Base-by-base conservation (phyloP, 805 yeast species). In the Cyberlindnera americana region DNA sequence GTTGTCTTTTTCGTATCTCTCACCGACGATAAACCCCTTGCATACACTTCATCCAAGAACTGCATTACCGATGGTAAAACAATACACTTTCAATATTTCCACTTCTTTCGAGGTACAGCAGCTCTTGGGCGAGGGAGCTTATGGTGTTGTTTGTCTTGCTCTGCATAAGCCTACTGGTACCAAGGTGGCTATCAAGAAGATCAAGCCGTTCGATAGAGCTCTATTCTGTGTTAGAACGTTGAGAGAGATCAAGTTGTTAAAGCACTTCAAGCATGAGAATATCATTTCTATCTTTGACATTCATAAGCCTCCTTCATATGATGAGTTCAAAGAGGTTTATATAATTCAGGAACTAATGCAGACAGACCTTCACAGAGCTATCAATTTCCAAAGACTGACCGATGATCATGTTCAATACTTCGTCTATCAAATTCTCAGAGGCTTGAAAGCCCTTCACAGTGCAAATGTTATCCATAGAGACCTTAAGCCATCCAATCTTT, bases 371-470 rank as follows among this genome's bases (percentile, higher is more conserved):
- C 93, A 85, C 60, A 71, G 87, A 34, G 93, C 86, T 21, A 86
- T 86, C 30, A 67, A 84, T 29, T 78, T 93, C 2, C 98, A 91
- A 63, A 75, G 75, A 40, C 69, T 91, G 37, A 77, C 86, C 16
- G 98, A 91, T 61, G 95, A 89, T 61, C 98, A 91, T 61, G 81
- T 90, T 52, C 98, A 91, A 61, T 89, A 89, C 62, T 91, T 91
- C 59, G 76, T 86, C 16, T 91, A 91, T 64, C 98, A 91, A 64
- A 87, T 95, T 0, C 66, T 91, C 44, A 70, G 96, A 37, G 98
- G 95, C 1, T 68, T 91, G 43, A 91, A 91, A 61, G 88, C 93
- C 18, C 71, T 91, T 59, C 98, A 91, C 60, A 79, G 88, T 19
- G 95, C 96, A n/a, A 87, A 89, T 55, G 95, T 91, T 17, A 76